Evolutionary conservation across 2,329 filamentous ascomycete species (phyloP).

Genomic region (Xylariaceae sp.): DNA sequence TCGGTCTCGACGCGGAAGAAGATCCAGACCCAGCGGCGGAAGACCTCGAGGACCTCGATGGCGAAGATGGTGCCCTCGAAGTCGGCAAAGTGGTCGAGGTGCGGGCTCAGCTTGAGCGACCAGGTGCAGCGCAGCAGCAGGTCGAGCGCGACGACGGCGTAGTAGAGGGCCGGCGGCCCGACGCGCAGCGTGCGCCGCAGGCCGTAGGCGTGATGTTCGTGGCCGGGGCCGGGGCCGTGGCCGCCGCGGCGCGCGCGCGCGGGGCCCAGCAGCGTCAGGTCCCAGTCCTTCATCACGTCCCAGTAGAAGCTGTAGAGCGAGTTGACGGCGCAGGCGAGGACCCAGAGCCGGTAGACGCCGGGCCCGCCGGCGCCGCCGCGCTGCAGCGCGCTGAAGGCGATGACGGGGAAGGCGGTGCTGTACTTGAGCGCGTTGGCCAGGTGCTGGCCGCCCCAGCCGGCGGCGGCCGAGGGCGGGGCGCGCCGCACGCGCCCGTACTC

Average conservation of each 20-base stretch:
- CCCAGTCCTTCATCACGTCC: conserved; percentile 97
- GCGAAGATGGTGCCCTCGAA: conserved; percentile 84
- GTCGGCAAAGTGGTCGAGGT: conserved; percentile 76
- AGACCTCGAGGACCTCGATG: conserved; percentile 78
- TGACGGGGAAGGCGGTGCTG: conserved; percentile 85
- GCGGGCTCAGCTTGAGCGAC: conserved; percentile 78
- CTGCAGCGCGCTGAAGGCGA: conserved; percentile 70
- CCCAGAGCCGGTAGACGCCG: conserved; percentile 52
- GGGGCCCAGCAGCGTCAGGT: conserved; percentile 71
- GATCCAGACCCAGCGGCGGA: conserved; percentile 91
- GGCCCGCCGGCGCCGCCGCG: conserved; percentile 37
- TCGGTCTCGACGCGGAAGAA: conserved; percentile 94
- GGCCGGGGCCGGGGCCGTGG: conserved; percentile 41
- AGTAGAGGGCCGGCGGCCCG: conserved; percentile 68
- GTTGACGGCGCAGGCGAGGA: conserved; percentile 70
- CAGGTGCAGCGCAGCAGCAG: conserved; percentile 81
- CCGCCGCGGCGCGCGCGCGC: conserved; percentile 36
- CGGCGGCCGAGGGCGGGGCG: conserved; percentile 44
- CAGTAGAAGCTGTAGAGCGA: conserved; percentile 97
- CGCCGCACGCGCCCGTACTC: conserved; percentile 70
- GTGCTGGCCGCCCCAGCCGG: conserved; percentile 76
- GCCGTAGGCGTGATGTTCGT: conserved; percentile 73
- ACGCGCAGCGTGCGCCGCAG: conserved; percentile 70
- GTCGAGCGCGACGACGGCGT: conserved; percentile 70
- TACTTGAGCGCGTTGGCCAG: conserved; percentile 94